Evolutionary conservation across 2,329 filamentous ascomycete species (phyloP).

Genomic region (Fusarium paranaense): DNA sequence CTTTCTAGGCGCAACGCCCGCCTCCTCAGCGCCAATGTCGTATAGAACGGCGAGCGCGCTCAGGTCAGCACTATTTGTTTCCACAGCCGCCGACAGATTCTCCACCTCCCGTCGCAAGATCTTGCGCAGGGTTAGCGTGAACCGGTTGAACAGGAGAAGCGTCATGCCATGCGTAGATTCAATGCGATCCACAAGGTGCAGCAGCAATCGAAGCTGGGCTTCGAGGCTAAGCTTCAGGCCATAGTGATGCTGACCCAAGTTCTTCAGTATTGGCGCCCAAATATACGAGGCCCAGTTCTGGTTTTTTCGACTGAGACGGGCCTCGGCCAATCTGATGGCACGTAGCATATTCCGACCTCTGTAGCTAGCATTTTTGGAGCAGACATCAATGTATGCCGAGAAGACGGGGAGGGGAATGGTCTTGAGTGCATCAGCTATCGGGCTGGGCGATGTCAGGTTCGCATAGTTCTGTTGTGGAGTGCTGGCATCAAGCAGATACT

Average conservation of each 20-base stretch:
- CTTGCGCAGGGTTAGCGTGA: slow-evolving; percentile 42
- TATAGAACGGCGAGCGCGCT: slow-evolving; percentile 32
- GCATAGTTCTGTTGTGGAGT: slow-evolving; percentile 17
- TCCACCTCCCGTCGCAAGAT: slow-evolving; percentile 43
- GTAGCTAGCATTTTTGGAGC: slow-evolving; percentile 38
- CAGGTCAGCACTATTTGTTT: slow-evolving; percentile 17
- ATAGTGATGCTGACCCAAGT: slow-evolving; percentile 46
- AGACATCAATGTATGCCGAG: slow-evolving; percentile 60
- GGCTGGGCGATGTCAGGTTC: slow-evolving; percentile 36
- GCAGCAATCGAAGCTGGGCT: slow-evolving; percentile 47
- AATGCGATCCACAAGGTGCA: slow-evolving; percentile 46
- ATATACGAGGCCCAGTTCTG: slow-evolving; percentile 46
- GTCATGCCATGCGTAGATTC: slow-evolving; percentile 40
- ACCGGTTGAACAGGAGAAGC: slow-evolving; percentile 38
- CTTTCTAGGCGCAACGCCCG: slow-evolving; percentile 11
- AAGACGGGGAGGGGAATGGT: slow-evolving; percentile 53
- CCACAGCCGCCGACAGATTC: slow-evolving; percentile 31
- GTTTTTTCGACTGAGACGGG: slow-evolving; percentile 38
- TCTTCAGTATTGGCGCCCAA: slow-evolving; percentile 51
- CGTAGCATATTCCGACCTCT: slow-evolving; percentile 45
- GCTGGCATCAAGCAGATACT: slow-evolving; percentile 62
- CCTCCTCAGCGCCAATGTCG: slow-evolving; percentile 23
- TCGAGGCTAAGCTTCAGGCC: slow-evolving; percentile 43
- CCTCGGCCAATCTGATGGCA: slow-evolving; percentile 46
- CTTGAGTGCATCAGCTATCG: slow-evolving; percentile 40